Evolutionary conservation across 208 protist species (phyloP), one percentile per base, ranked within the genome.

Genomic region (Crithidia expoeki): DNA sequence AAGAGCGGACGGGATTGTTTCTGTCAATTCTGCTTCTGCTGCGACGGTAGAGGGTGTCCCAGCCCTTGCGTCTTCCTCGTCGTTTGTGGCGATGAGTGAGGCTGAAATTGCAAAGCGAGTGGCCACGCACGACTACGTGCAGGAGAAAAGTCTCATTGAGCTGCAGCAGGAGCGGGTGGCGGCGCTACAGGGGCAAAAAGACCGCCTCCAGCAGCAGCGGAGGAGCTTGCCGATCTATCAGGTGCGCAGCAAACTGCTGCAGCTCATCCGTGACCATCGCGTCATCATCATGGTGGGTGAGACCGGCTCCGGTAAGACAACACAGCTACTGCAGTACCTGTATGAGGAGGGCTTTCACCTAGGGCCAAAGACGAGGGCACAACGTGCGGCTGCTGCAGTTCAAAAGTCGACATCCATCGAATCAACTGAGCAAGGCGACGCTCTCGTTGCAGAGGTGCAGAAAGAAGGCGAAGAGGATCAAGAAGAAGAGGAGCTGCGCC

Each of bases 231-330:
- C 99, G 21, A 99, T 99, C 58, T 99, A 89, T 80, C 60, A 81
- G 33, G 59, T 98, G 25, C 74, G 96, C 3, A 79, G 93, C 34
- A 77, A 93, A 72, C 87, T 99, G 46, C 33, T 99, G 25, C 55
- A 84, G 56, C 58, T 84, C 30, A 84, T 98, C 16, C 69, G 74
- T 12, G 68, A 85, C 2, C 74, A 96, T 56, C 80, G 81, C 21
- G 93, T 96, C 1, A 65, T 98, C 0, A 88, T 99, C 25, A 77
- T 99, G 55, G 94, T 96, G 17, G 96, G 96, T 16, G 96, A 98
- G 65, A 98, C 96, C 0, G 96, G 96, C 5, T 93, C 81, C 30
- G 96, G 96, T 46, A 98, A 97, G 68, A 97, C 92, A 21, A 97
- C 94, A 21, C 94, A 97, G 79, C 70, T 97, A 25, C 80, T 96